Evolutionary conservation across 23 red algal genomes (phyloP), one percentile per base, ranked within the genome.

Genomic region (Gracilaria vermiculophylla): DNA sequence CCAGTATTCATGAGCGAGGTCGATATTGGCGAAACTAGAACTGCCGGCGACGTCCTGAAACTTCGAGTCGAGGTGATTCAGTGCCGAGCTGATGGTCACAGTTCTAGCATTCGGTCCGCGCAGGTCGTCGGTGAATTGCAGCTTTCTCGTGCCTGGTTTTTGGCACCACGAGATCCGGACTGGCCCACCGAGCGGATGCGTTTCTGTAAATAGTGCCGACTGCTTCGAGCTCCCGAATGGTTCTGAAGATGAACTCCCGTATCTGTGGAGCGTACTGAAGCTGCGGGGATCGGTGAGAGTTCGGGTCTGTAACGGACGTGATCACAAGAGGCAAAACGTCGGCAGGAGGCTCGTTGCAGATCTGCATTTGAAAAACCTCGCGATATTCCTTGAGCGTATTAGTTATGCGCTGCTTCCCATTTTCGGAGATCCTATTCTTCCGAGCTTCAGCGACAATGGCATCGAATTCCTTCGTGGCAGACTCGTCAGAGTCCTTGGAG

Each of bases 141-240:
- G 42, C 19, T 27, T 87, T 0, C 23, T 35, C 24, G 2, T n/a
- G 0, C 2, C 83, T 66, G 7, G 62, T 65, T 37, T 87, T 87
- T 11, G 47, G 39, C 8, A 87, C 83, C 11, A 52, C 83, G 2
- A 87, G 69, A 21, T 16, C 65, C 27, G 66, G 83, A 19, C 0
- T 56, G 51, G 62, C 83, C 83, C 0, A 87, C 45, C 55, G 21
- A 19, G 83, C 83, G n/a, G 51, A 62, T 43, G 83, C 23, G 53
- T 76, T 76, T 23, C 0, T 43, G 17, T 57, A 41, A 28, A 87
- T 64, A 13, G 65, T 57, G 3, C 65, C 83, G 21, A 87, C 69
- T 6, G 47, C 32, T 43, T 76, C 66, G 40, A 23, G 39, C 29
- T 78, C 49, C 5, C 73, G 73, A 48, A 78, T 78, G 4, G 73